A percentile compares a stretch with the other conserved stretches of the same genome.
phyloP scores from a whole-genome alignment of 208 protist genomes.

The Novymonas esmeraldas region DNA sequence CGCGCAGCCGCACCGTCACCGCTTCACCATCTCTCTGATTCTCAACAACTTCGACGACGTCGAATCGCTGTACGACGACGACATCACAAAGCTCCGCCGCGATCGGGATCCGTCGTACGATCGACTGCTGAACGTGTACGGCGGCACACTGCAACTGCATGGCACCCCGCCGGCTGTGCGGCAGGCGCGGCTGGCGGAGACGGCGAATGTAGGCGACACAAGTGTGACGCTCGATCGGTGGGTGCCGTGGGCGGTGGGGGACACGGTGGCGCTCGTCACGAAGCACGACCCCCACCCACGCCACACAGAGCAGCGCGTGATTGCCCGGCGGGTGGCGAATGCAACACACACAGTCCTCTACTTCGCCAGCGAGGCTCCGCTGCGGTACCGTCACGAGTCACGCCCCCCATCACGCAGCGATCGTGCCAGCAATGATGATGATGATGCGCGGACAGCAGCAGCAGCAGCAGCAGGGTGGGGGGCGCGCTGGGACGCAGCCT shows the following conservation, averaged over 20 bases:
- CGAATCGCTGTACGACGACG: slow-evolving; percentile 16
- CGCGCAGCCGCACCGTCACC: slow-evolving; percentile 21
- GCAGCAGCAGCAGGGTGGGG: not conserved
- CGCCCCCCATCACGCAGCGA: no score
- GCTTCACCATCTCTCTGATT: slow-evolving; percentile 38
- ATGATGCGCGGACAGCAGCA: not conserved
- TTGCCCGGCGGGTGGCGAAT: slow-evolving; percentile 21
- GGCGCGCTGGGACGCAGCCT: not conserved
- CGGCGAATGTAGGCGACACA: slow-evolving; percentile 23
- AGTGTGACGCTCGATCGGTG: slow-evolving; percentile 30
- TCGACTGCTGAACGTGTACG: slow-evolving; percentile 35
- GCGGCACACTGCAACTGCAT: slow-evolving; percentile 45
- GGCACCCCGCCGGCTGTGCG: slow-evolving; percentile 12
- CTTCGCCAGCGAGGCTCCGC: slow-evolving; percentile 31
- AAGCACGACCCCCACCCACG: slow-evolving; percentile 23
- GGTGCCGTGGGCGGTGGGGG: slow-evolving; percentile 55
- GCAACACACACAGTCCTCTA: slow-evolving; percentile 29
- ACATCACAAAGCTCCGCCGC: slow-evolving; percentile 18
- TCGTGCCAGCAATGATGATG: not conserved
- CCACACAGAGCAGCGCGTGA: slow-evolving; percentile 42
- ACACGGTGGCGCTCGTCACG: slow-evolving; percentile 47
- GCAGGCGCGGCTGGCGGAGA: slow-evolving; percentile 11
- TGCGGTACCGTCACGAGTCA: slow-evolving; percentile 45
- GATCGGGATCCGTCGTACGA: slow-evolving; percentile 23
- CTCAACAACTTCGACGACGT: slow-evolving; percentile 21